Base-by-base conservation (phyloP, 805 yeast species). In the Starmerella riodocensis region DNA sequence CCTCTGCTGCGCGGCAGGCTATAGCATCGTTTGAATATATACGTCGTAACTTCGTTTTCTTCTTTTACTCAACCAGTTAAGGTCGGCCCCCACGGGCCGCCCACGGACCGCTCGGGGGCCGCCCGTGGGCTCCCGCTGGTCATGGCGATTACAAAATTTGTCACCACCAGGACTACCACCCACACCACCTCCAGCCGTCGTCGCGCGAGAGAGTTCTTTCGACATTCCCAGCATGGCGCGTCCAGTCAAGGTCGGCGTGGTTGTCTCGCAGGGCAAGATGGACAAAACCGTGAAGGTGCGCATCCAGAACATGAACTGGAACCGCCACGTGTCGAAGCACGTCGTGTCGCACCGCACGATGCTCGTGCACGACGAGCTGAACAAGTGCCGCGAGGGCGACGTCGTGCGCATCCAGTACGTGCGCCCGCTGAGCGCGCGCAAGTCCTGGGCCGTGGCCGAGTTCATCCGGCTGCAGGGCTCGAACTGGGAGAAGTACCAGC, bases 231-330 rank as follows among this genome's bases (percentile, higher is more conserved):
- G 19, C 21, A 84, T 83, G 94, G 88, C 93, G 37, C 76, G 85
- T 62, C 94, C 83, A 54, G 82, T 83, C 56, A 83, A 86, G 55
- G 64, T 84, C 34, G 98, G 98, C 33, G 76, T 84, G 61, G 97
- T 88, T 51, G 76, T 85, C 24, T 84, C 95, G 36, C 96, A 86
- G 56, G 97, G 97, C 31, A 84, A 84, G 60, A 91, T 86, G 95
- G 71, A 72, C 62, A 91, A 88, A 65, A 88, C 97, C 42, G 85
- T 88, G 47, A 86, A 85, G 64, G 96, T 88, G 44, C 73, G 94
- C 45, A 86, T 88, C 24, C 78, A 80, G 57, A 76, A 76, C 33
- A 76, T 76, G 54, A 71, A 73, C 31, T 83, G 76, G 65, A 79
- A 84, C 60, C 71, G 71, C 42, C 49, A 52, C 27, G 55, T 59